Evolutionary conservation across 169 alveolate species (phyloP), one percentile per base, ranked within the genome.

Genomic region (Eimeria acervulina): DNA sequence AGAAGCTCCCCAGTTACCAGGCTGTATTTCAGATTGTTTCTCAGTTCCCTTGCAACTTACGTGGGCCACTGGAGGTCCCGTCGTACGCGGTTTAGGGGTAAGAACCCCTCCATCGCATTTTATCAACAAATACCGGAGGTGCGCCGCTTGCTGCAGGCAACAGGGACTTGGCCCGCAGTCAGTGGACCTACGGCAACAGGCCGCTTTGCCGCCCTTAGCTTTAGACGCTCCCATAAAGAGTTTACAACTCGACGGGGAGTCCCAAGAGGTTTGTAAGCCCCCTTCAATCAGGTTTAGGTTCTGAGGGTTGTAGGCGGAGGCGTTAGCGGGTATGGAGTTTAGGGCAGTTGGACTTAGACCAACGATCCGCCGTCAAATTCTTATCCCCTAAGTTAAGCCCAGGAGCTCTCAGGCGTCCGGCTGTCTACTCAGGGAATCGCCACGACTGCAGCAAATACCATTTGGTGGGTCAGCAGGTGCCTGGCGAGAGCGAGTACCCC

Each of bases 391-490:
- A 68, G 42, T 10, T 31, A 4, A n/a, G 5, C 72, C 47, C 26
- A 72, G 33, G 52, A 15, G 55, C n/a, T 74, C 85, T 10, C 28
- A 42, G 10, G 0, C 10, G 52, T 15, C 26, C 2, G 44, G 26
- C 33, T 61, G n/a, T 76, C 33, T 72, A 10, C 52, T 42, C 92
- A 92, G 96, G 92, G 84, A 55, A 84, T 92, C 59, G 96, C 89
- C 31, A 55, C 96, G 7, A 92, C 87, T 17, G 74, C 96, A 38
- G 84, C 91, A 42, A 92, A 92, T 61, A 92, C 96, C 31, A 92
- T 92, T 44, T 92, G 96, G 96, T 92, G 72, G 47, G 96, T 12
- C 52, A 7, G 47, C 44, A 2, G 0, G 47, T 13, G 47, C n/a
- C 33, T 2, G 47, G 26, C 12, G 76, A 26, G 40, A 63, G 40